Base-by-base conservation (phyloP, 169 alveolate species). In the Plasmodium vivax region DNA sequence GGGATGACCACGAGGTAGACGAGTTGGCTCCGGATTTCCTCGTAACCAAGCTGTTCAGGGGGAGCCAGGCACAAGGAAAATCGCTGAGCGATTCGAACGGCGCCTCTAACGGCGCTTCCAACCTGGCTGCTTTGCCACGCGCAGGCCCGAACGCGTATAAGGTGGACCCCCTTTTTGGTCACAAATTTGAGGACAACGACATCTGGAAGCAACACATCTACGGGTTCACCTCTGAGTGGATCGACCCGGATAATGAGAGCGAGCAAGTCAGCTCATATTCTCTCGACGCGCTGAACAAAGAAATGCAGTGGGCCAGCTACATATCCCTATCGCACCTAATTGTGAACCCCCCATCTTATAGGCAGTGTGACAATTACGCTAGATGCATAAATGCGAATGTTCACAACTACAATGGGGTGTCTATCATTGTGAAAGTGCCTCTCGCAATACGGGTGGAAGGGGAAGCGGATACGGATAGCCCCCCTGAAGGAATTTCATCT, bases 281-380 rank as follows among this genome's bases (percentile, higher is more conserved):
- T 45, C 75, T 41, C 16, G 95, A 92, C 38, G 95, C 92, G 8
- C 80, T 92, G 32, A 81, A 92, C 58, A 92, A 92, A 82, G 92
- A 92, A 92, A 47, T 92, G 41, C 92, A 92, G 34, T 92, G 95
- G 95, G 38, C 92, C 56, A 92, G 83, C 54, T 92, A 92, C 56
- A 92, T 92, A 54, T 82, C 81, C 56, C 9, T 92, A 47, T 27
- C 68, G 0, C 75, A 92, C 30, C 41, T 92, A 36, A 92, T 92
- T 72, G 43, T 92, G n/a, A 92, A 92, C 32, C 30, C 58, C 1
- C 95, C 95, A 3, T 51, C 80, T 34, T 34, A 71, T 38, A 82
- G 27, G 9, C 79, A 56, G 56, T 92, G 95, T 75, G 92, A 81
- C 73, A 92, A 92, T 92, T 92, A 77, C 75, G 95, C 92, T 16